Base-by-base conservation (phyloP, 2,329 filamentous ascomycete species). In the Talaromyces piceae region DNA sequence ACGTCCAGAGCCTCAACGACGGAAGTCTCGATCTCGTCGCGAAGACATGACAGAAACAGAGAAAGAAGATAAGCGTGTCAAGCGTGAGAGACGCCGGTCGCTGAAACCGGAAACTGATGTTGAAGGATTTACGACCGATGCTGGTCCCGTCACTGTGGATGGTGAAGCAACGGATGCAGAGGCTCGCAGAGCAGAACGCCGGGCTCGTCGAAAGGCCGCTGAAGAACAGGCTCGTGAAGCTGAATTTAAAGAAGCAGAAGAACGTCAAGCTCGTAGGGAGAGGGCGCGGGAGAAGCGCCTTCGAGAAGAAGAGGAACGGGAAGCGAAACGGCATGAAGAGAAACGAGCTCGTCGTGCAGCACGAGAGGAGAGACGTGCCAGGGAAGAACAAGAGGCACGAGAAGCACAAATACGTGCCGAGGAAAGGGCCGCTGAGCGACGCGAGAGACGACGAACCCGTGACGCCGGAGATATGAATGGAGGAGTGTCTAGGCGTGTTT, bases 161-260 rank as follows among this genome's bases (percentile, higher is more conserved):
- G 71, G 67, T 27, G 73, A 75, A 33, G 66, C 59, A 22, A 73
- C 73, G 49, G 71, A 77, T 3, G 80, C 83, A 13, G 84, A 87
- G 63, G 52, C 78, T 20, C 78, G 81, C 45, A 77, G 77, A 41
- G 81, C 80, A 26, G 81, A 82, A 51, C 80, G 84, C n/a, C 78
- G 77, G 51, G 77, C 80, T 1, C 77, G 74, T 47, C 66, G 64
- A 44, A 63, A 68, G 26, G 68, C 60, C 9, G 60, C 65, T 2
- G 63, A 67, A 13, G 68, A 70, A 30, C 59, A 59, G 45, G 53
- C 60, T 6, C 65, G 63, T 5, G 67, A 67, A 22, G 56, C 51
- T 30, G 68, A 68, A 46, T 48, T 59, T 18, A 61, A 62, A 43
- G 67, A 69, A 50, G 61, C 60, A 1, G 67, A 71, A 52, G 68